Percentiles rank a stretch among this genome's conserved stretches.
Conservation (phyloP, 202 grass and related monocot species). For the Eragrostis tef region DNA sequence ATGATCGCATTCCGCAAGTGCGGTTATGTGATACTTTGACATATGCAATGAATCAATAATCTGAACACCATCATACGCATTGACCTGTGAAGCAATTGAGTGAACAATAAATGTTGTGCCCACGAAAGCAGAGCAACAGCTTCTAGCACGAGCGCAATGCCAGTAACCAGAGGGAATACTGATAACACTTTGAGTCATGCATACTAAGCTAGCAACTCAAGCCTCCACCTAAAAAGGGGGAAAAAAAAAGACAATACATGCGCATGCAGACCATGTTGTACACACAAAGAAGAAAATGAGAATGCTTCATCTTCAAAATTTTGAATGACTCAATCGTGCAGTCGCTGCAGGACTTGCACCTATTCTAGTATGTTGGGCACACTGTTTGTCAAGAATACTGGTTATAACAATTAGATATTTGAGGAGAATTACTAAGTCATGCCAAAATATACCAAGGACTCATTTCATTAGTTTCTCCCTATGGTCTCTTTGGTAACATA, state of each 20-base stretch:
- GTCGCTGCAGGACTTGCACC: background rate
- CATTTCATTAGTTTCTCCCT: background rate
- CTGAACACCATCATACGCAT: slow-evolving; percentile 72
- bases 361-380: background rate
- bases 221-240: slow-evolving; percentile 13
- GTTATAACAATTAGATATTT: background rate
- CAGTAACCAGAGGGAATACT: background rate
- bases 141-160: slow-evolving; percentile 2
- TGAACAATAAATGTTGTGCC: background rate
- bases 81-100: slow-evolving; percentile 65
- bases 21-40: slow-evolving; percentile 83
- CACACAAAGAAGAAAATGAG: background rate
- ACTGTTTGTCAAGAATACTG: background rate
- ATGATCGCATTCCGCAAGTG: slow-evolving; percentile 42
- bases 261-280: background rate
- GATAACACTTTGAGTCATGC: background rate
- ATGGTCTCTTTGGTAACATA: slow-evolving; percentile 1
- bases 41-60: slow-evolving; percentile 76
- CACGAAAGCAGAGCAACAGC: background rate
- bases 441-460: background rate
- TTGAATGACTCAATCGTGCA: slow-evolving; percentile 27
- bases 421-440: background rate
- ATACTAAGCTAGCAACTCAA: background rate
- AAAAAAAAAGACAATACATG: background rate
- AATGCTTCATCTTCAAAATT: background rate